These are phyloP conservation scores for Ophiobolus disseminans DNA, from an alignment of 2,329 filamentous ascomycete genomes.

Conservation along the genomic window DNA sequence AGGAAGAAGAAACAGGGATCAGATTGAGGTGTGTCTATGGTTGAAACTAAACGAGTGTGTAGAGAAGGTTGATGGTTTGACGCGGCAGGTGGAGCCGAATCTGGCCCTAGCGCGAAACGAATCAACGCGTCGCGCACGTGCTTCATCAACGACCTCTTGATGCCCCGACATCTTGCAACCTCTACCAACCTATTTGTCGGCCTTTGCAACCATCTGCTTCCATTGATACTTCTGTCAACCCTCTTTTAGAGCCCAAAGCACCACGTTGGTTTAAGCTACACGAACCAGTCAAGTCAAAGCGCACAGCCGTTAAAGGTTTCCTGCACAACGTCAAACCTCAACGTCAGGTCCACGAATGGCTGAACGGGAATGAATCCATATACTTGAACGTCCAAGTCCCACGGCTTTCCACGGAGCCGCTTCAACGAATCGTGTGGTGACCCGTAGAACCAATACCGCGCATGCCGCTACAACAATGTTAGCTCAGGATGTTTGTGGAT, in stretches of 20 bases:
- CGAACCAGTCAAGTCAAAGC: no score
- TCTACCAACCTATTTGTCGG: no score
- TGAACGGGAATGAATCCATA: background rate
- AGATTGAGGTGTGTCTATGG: background rate
- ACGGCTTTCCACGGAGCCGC: background rate
- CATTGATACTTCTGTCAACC: no score
- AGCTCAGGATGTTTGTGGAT: no score
- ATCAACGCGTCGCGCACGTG: slow-evolving; percentile 18
- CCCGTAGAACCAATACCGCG: background rate
- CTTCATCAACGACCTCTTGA: no score
- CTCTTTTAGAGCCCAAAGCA: no score
- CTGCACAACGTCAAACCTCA: no score
- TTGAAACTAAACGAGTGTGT: background rate
- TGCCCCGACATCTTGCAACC: no score
- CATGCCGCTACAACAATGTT: no score
- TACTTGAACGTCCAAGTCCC: background rate
- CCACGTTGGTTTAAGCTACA: no score
- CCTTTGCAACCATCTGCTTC: no score
- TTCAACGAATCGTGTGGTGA: background rate
- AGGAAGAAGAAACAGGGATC: background rate
- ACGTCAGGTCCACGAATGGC: background rate
- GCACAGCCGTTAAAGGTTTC: no score
- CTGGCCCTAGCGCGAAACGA: slow-evolving; percentile 10
- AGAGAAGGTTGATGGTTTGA: slow-evolving; percentile 3
- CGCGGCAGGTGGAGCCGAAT: background rate